These are phyloP conservation scores for Scopulariopsis brevicaulis DNA, from an alignment of 2,329 filamentous ascomycete species.

Conservation along the genomic window DNA sequence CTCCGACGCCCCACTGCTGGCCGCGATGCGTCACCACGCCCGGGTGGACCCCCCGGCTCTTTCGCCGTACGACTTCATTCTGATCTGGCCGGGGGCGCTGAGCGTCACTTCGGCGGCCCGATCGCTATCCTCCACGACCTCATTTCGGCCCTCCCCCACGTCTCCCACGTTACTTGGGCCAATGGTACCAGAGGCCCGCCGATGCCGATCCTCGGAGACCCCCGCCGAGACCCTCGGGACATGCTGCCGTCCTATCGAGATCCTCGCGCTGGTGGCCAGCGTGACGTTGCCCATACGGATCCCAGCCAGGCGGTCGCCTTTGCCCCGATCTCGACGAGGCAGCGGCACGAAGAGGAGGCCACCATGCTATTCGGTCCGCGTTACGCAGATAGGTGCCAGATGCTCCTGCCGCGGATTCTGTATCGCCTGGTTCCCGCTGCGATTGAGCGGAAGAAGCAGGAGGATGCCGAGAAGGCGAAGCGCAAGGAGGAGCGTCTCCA, in stretches of 20 bases:
- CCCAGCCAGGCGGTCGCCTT: slow-evolving; percentile 71
- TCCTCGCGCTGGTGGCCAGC: slow-evolving; percentile 33
- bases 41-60: slow-evolving; percentile 31
- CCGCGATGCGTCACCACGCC: slow-evolving; percentile 35
- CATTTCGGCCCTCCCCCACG: slow-evolving; percentile 36
- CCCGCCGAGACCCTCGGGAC: slow-evolving; percentile 40
- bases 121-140: slow-evolving; percentile 44
- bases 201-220: slow-evolving; percentile 48
- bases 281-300: slow-evolving; percentile 38
- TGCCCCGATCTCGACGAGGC: slow-evolving; percentile 55
- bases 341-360: slow-evolving; percentile 83
- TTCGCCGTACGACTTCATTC: slow-evolving; percentile 41
- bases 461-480: slow-evolving; percentile 45
- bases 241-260: slow-evolving; percentile 31
- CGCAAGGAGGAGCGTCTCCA: slow-evolving; percentile 54
- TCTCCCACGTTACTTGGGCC: slow-evolving; percentile 3
- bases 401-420: slow-evolving; percentile 54
- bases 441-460: slow-evolving; percentile 65
- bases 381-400: slow-evolving; percentile 52
- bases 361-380: slow-evolving; percentile 65
- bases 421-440: slow-evolving; percentile 71
- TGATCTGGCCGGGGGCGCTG: slow-evolving; percentile 25
- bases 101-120: slow-evolving; percentile 17
- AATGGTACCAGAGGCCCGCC: slow-evolving; percentile 28
- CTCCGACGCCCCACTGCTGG: slow-evolving; percentile 50